Evolutionary conservation across 805 yeast genomes (phyloP).

Genomic region (Wilhelminamyces savonicus): DNA sequence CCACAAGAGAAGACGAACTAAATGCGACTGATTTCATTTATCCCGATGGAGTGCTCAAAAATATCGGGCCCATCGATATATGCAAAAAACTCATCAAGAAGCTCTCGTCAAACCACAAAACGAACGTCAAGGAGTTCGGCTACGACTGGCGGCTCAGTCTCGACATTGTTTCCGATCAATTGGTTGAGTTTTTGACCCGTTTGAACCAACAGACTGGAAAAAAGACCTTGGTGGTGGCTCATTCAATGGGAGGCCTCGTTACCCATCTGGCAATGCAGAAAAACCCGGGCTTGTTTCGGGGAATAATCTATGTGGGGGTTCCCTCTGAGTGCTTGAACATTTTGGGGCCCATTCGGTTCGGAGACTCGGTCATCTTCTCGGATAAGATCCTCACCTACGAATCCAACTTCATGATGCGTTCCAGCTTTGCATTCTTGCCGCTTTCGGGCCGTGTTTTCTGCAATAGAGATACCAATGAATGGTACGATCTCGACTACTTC

Average conservation of each 20-base stretch:
- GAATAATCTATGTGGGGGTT: conserved; percentile 73
- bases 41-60: conserved; percentile 74
- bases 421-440: conserved; percentile 76
- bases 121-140: conserved; percentile 69
- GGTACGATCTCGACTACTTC: conserved; percentile 65
- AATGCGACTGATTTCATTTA: conserved; percentile 45
- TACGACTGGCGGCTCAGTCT: conserved; percentile 88
- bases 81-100: conserved; percentile 54
- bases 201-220: conserved; percentile 45
- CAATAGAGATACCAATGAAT: conserved; percentile 51
- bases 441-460: conserved; percentile 67
- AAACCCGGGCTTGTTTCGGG: conserved; percentile 64
- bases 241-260: conserved; percentile 91
- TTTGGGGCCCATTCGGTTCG: conserved; percentile 76
- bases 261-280: conserved; percentile 73
- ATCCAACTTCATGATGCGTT: conserved; percentile 83
- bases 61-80: conserved; percentile 84
- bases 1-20: conserved; percentile 62
- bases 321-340: conserved; percentile 84
- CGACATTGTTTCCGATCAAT: conserved; percentile 45
- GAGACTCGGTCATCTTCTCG: conserved; percentile 73
- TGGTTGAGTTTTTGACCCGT: conserved; percentile 41
- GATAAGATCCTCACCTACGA: conserved; percentile 73
- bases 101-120: conserved; percentile 48
- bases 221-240: conserved; percentile 72